Evolutionary conservation across 805 yeast genomes (phyloP), one percentile per base, ranked within the genome.

Genomic region (Wickerhamiella azyma): DNA sequence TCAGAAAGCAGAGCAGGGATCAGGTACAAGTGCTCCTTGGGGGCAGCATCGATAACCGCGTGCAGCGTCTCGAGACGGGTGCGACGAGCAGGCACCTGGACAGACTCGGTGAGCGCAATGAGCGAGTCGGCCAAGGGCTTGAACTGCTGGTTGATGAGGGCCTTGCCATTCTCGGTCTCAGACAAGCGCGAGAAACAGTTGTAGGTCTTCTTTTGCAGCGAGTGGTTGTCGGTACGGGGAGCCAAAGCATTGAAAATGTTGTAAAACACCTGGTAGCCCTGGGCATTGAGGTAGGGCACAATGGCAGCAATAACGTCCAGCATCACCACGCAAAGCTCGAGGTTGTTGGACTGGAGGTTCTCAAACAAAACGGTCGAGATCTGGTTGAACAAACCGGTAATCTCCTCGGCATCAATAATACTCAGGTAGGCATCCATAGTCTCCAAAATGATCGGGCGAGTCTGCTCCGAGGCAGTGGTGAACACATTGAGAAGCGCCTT

Each of bases 401-500:
- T 66, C 52, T 85, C 95, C 16, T 70, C 75, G 26, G 72, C 65
- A 1, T 78, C 68, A 9, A 86, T 74, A 33, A 89, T 77, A 50
- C 77, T 75, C 50, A 92, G 67, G 61, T 80, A 88, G 0, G 79
- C 73, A 55, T 85, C 88, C 55, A 89, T 84, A 9, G 96, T 79
- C 51, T 89, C 96, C 48, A 86, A 70, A 43, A 92, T 77, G 61
- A 72, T 85, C 10, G 85, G 83, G 62, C 97, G 77, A 13, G 85
- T 74, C 45, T 84, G 92, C 33, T 92, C 81, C 4, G 52, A 39
- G 39, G 76, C 66, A 9, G 96, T 86, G n/a, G 89, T 76, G 64
- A 83, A 92, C 14, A 92, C 94, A 57, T 92, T 92, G 70, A 89
- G 85, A 43, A 92, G 67, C 17, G 86, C 96, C 10, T 94, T 81